These are phyloP conservation scores for Oxytropis ochrocephala DNA, from an alignment of 306 rosid species.

Conservation along the genomic window DNA sequence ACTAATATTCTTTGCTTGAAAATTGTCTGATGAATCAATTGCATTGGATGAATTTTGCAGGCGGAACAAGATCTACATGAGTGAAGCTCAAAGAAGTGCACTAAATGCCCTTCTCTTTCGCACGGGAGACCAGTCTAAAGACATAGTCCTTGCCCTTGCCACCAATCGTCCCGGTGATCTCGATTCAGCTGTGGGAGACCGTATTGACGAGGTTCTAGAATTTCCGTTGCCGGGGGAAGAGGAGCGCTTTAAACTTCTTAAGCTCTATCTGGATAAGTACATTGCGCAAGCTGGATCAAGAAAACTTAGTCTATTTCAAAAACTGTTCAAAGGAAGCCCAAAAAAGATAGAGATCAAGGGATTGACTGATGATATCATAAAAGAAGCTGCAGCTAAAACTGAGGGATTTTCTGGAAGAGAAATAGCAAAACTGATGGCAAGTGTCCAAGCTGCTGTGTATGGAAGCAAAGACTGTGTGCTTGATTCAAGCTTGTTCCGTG, in stretches of 20 bases:
- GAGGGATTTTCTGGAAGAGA: constrained; percentile 95
- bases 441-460: constrained; percentile 90
- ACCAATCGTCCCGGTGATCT: constrained; percentile 97
- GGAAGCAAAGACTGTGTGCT: constrained; percentile 84
- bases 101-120: constrained; percentile 96
- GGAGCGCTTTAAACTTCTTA: constrained; percentile 79
- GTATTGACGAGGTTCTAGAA: constrained; percentile 92
- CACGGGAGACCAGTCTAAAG: constrained; percentile 96
- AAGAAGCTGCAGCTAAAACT: constrained; percentile 78
- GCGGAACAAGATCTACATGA: constrained; percentile 95
- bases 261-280: constrained; percentile 84
- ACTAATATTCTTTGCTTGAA: neutral
- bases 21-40: constrained; percentile 13
- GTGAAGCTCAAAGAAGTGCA: constrained; percentile 99
- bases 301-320: constrained; percentile 54
- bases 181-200: constrained; percentile 93
- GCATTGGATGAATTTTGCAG: constrained; percentile 43
- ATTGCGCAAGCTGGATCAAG: constrained; percentile 68
- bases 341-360: constrained; percentile 80
- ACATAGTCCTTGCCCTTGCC: constrained; percentile 96
- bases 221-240: constrained; percentile 95
- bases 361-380: constrained; percentile 67
- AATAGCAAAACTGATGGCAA: constrained; percentile 93
- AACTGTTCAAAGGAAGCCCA: constrained; percentile 51
- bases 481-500: constrained; percentile 66